Base-by-base conservation (phyloP, 2,329 filamentous ascomycete species). In the Colletotrichum siamense region DNA sequence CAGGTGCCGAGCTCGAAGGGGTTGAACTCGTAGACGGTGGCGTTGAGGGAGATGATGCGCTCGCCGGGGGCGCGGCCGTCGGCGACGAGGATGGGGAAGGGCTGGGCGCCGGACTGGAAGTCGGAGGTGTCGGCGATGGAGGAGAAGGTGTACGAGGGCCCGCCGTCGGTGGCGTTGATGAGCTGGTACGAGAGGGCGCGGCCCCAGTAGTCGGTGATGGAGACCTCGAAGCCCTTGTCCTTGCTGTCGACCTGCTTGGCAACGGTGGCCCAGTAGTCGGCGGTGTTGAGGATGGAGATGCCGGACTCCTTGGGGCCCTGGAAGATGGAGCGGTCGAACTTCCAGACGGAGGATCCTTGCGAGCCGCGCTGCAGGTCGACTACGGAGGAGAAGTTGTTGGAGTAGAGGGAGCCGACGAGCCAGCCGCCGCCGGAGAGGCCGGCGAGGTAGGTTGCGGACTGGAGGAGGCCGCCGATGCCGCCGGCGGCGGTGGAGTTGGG, bases 161-260 rank as follows among this genome's bases (percentile, higher is more conserved):
- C 96, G 52, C 96, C 96, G 77, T 94, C 86, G 2, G 89, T 89
- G 8, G 91, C 94, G 82, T 96, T 94, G 82, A 98, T 91, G 64
- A 98, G 90, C 85, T 98, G 96, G 85, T 94, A 98, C 2, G 93
- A 93, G n/a, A 98, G 89, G 63, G 95, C 95, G 74, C 96, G 94
- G 32, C 95, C 95, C 94, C 96, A 98, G 84, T 95, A 95, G 86
- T 98, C 96, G 0, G 96, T 98, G 73, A 98, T 89, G 10, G 95
- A 94, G 5, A 91, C 91, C 65, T 88, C 82, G 78, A 84, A 88
- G 24, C 86, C 86, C 28, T 84, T 81, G n/a, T 82, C 80, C 82
- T 88, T 88, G 74, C 78, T 79, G 2, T 79, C 75, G 12, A 87
- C 83, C 30, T 84, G 80, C 36, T 81, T 80, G 64, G 85, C 80